Base-by-base conservation (phyloP, 2,329 filamentous ascomycete genomes). In the Alternaria triticimaculans region DNA sequence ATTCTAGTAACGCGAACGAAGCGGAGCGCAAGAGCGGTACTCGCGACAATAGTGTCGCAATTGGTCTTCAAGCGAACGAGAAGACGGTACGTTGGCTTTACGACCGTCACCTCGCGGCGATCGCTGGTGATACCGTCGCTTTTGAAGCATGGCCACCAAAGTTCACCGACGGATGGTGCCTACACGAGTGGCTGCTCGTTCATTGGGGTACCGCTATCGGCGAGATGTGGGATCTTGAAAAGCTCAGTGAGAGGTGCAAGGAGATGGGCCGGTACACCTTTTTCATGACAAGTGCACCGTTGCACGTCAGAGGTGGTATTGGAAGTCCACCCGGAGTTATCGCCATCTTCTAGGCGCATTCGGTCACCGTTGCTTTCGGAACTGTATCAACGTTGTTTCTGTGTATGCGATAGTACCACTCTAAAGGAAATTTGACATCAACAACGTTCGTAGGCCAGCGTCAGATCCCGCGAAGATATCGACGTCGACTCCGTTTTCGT, bases 261-360 rank as follows among this genome's bases (percentile, higher is more conserved):
- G 81, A 81, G 64, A 79, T 82, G 73, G 79, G 82, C 43, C 80
- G 84, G 18, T 90, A 87, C 75, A 86, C 82, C 1, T 91, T 91
- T 70, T 84, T 91, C 78, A 78, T 91, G 10, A 88, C 86, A 0
- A 89, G 87, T 66, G 82, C 82, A 14, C 88, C 88, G 2, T 72
- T 89, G 57, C 88, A 90, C 74, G 82, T 88, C 15, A 84, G 84
- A 4, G 85, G 87, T 26, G 76, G 76, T 1, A 77, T 79, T 62
- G 76, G 76, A 48, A 78, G 74, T 60, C 76, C 77, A 15, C 77
- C 77, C 9, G 76, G 76, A n/a, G 77, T 74, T 23, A 76, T 79
- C 57, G 76, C 76, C 8, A 71, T 79, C 11, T 76, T 79, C 43
- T 79, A 67, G 53, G 14, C 28, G 11, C 37, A 15, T 18, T 37